Conservation (phyloP, 2,329 filamentous ascomycete genomes). For the Apiospora phragmitis region DNA sequence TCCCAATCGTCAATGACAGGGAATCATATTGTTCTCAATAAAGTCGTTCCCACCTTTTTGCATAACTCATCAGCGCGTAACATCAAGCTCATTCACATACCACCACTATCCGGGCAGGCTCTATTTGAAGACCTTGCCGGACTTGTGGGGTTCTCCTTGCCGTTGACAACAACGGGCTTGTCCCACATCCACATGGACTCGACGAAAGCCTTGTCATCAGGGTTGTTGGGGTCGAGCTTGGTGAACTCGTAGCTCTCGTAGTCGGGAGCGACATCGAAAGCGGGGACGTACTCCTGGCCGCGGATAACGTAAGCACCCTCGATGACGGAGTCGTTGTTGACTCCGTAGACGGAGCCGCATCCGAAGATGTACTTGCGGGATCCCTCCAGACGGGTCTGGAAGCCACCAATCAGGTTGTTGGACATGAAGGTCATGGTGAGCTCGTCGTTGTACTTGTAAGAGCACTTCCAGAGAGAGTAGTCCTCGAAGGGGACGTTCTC, state of each 20-base stretch:
- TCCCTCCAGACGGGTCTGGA: slow-evolving; percentile 94
- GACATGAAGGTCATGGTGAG: slow-evolving; percentile 98
- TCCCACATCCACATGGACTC: slow-evolving; percentile 92
- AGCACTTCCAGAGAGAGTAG: slow-evolving; percentile 91
- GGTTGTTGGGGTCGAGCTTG: slow-evolving; percentile 89
- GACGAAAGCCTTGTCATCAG: slow-evolving; percentile 82
- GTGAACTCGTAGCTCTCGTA: slow-evolving; percentile 94
- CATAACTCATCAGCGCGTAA: slow-evolving; percentile 17
- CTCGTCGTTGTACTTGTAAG: slow-evolving; percentile 99
- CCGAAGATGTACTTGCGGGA: slow-evolving; percentile 99
- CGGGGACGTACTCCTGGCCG: slow-evolving; percentile 80
- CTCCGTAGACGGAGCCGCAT: slow-evolving; percentile 82
- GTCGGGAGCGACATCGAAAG: slow-evolving; percentile 96
- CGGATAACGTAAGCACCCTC: slow-evolving; percentile 93
- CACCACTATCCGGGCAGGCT: slow-evolving; percentile 6
- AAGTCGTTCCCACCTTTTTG: slow-evolving; percentile 9
- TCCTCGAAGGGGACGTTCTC: slow-evolving; percentile 91
- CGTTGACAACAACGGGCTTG: slow-evolving; percentile 74
- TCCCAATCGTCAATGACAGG: neutral
- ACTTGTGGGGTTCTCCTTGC: slow-evolving; percentile 85
- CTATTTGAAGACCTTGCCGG: slow-evolving; percentile 99
- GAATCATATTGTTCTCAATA: slow-evolving; percentile 11
- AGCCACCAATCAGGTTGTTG: slow-evolving; percentile 96
- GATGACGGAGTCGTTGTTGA: slow-evolving; percentile 86
- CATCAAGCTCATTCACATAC: slow-evolving; percentile 7